Percentiles rank a stretch among this genome's conserved stretches.
phyloP scores from a whole-genome alignment of 305 asterid species.

The Rubia peregrina region DNA sequence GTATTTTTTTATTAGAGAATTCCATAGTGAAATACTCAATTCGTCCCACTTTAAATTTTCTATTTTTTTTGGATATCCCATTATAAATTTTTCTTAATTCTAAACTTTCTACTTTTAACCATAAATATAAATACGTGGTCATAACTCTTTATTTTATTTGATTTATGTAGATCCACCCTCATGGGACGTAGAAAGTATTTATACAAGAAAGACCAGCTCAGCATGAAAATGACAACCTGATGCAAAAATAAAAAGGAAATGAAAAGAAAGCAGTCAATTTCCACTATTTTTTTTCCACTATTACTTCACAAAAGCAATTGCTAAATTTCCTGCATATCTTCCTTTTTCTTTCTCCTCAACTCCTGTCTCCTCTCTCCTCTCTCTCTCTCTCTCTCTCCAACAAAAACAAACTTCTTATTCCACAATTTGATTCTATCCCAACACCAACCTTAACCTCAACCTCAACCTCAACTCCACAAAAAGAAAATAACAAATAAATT shows the following conservation, averaged over 20 bases:
- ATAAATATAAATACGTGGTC: too few relatives aligned
- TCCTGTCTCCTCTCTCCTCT: neutral
- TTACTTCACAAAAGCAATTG: neutral
- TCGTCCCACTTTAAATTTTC: too few relatives aligned
- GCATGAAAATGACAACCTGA: conserved; percentile 12
- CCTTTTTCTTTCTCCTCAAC: conserved; percentile 1
- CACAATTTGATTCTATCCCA: conserved; percentile 16
- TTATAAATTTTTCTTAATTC: too few relatives aligned
- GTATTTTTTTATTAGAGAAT: too few relatives aligned
- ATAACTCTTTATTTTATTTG: too few relatives aligned
- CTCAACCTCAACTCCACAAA: too few relatives aligned
- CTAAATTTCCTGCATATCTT: neutral
- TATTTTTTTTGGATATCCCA: too few relatives aligned
- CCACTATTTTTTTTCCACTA: neutral
- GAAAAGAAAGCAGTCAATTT: neutral
- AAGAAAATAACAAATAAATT: neutral
- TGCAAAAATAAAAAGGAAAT: neutral
- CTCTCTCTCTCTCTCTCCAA: neutral
- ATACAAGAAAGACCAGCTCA: conserved; percentile 4
- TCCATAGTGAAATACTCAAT: too few relatives aligned
- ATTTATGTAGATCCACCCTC: too few relatives aligned
- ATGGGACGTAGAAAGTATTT: too few relatives aligned
- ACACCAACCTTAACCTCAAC: neutral
- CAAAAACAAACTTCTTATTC: conserved; percentile 29
- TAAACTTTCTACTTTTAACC: too few relatives aligned